phyloP scores from a whole-genome alignment of 768 basidiomycete genomes.

The Trametes meyenii region DNA sequence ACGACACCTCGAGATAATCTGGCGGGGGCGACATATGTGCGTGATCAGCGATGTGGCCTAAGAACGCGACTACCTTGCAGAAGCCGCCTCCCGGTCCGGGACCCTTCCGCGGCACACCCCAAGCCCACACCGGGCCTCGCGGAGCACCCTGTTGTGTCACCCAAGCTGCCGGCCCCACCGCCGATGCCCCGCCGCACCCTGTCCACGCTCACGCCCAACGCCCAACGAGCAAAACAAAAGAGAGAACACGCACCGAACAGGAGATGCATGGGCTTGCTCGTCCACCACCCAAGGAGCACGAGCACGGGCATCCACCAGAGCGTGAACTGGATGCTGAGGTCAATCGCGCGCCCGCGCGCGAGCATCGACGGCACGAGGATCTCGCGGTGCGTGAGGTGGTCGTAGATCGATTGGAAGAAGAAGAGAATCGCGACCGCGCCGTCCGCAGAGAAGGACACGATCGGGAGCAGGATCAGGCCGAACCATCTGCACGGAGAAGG shows the following conservation, averaged over 20 bases:
- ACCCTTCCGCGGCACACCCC: too few species aligned
- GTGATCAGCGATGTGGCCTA: too few species aligned
- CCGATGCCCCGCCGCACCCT: not conserved
- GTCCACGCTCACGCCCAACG: not conserved
- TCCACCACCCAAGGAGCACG: slow-evolving; percentile 71
- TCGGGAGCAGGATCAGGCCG: slow-evolving; percentile 69
- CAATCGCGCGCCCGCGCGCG: slow-evolving; percentile 71
- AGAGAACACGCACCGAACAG: slow-evolving; percentile 58
- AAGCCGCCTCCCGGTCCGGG: too few species aligned
- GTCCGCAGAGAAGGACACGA: slow-evolving; percentile 76
- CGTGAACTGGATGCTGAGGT: slow-evolving; percentile 76
- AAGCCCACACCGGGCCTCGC: too few species aligned
- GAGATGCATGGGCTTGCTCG: slow-evolving; percentile 57
- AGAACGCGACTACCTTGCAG: too few species aligned
- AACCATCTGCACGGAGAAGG: slow-evolving; percentile 61
- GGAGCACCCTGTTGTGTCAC: too few species aligned
- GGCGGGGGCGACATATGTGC: not conserved
- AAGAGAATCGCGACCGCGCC: slow-evolving; percentile 61
- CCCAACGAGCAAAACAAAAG: not conserved
- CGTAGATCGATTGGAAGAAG: slow-evolving; percentile 50
- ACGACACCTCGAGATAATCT: slow-evolving; percentile 72
- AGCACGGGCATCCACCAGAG: slow-evolving; percentile 81
- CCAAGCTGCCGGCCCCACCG: too few species aligned
- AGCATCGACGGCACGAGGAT: slow-evolving; percentile 53
- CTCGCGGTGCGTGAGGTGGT: slow-evolving; percentile 43